These are phyloP conservation scores for Detonula confervacea DNA, from an alignment of 352 stramenopile genomes.

Conservation along the genomic window DNA sequence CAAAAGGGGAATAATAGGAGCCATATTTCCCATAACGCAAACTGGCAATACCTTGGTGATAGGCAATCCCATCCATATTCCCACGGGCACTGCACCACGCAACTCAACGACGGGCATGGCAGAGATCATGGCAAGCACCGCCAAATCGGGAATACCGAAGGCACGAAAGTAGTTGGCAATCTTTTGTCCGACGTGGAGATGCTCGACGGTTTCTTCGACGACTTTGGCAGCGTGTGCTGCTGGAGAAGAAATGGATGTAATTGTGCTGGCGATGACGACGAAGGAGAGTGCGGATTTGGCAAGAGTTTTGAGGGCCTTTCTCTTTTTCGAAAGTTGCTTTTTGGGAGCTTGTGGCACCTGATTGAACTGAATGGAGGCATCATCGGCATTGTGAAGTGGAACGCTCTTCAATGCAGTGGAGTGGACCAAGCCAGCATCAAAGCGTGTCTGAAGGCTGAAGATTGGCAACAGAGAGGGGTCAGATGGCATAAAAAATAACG, in stretches of 20 bases:
- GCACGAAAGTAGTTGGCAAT: slow-evolving; percentile 81
- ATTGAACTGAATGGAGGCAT: neutral
- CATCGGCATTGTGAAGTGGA: slow-evolving; percentile 15
- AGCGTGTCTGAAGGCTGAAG: slow-evolving; percentile 16
- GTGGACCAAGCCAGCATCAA: slow-evolving; percentile 17
- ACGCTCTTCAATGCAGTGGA: slow-evolving; percentile 19
- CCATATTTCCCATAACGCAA: slow-evolving; percentile 87
- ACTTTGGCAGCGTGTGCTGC: slow-evolving; percentile 39
- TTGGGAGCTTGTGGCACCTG: slow-evolving; percentile 3
- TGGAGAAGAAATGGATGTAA: slow-evolving; percentile 29
- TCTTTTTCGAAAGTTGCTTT: slow-evolving; percentile 26
- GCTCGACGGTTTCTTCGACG: slow-evolving; percentile 47
- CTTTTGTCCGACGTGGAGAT: slow-evolving; percentile 82
- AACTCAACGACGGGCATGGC: slow-evolving; percentile 88
- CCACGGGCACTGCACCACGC: slow-evolving; percentile 85
- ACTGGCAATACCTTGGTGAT: slow-evolving; percentile 81
- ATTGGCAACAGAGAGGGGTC: neutral
- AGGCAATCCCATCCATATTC: slow-evolving; percentile 87
- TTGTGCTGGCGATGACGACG: slow-evolving; percentile 26
- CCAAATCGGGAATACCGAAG: slow-evolving; percentile 84
- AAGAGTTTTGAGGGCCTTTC: neutral
- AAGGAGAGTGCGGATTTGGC: slow-evolving; percentile 10
- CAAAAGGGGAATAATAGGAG: slow-evolving; percentile 85
- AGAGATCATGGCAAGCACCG: slow-evolving; percentile 86
- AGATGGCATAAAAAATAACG: slow-evolving; percentile 1